Evolutionary conservation across 1,284 basidiomycete genomes (phyloP).

Genomic region (Melanopsichium pennsylvanicum): DNA sequence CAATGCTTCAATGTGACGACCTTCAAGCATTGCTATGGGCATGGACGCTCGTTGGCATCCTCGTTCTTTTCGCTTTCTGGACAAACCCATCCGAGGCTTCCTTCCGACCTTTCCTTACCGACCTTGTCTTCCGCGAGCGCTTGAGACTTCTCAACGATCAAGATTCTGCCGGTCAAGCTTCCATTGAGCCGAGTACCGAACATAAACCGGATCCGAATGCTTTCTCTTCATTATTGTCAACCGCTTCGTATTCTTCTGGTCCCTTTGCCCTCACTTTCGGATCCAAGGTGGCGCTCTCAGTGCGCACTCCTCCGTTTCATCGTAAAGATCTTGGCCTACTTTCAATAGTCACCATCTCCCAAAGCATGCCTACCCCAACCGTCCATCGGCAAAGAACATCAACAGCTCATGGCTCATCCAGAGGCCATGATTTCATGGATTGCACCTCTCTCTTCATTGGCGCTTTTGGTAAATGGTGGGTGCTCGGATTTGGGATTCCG

Average conservation of each 20-base stretch:
- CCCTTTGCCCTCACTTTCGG: slow-evolving; percentile 75
- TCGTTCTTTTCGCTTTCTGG: slow-evolving; percentile 75
- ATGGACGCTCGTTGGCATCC: slow-evolving; percentile 41
- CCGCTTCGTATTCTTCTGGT: slow-evolving; percentile 23
- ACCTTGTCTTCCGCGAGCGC: slow-evolving; percentile 91
- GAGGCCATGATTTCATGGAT: slow-evolving; percentile 34
- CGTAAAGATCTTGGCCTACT: slow-evolving; percentile 84
- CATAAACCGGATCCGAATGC: slow-evolving; percentile 19
- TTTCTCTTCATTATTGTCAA: slow-evolving; percentile 25
- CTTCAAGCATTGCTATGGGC: slow-evolving; percentile 47
- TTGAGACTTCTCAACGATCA: slow-evolving; percentile 75
- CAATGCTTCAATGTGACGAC: slow-evolving; percentile 36
- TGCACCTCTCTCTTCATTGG: slow-evolving; percentile 83
- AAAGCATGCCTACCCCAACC: slow-evolving; percentile 48
- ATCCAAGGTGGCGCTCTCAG: slow-evolving; percentile 74
- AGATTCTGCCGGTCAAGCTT: slow-evolving; percentile 5
- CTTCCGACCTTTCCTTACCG: slow-evolving; percentile 90
- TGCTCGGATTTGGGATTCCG: slow-evolving; percentile 71
- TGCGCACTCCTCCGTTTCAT: slow-evolving; percentile 90
- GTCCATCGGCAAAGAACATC: slow-evolving; percentile 1
- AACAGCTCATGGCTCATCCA: slow-evolving; percentile 24
- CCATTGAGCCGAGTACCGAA: background rate
- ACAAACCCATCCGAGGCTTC: slow-evolving; percentile 91
- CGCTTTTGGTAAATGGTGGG: slow-evolving; percentile 86
- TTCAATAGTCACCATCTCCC: slow-evolving; percentile 75